Base-by-base conservation (phyloP, 208 protist species). In the Acanthamoeba lugdunensis region DNA sequence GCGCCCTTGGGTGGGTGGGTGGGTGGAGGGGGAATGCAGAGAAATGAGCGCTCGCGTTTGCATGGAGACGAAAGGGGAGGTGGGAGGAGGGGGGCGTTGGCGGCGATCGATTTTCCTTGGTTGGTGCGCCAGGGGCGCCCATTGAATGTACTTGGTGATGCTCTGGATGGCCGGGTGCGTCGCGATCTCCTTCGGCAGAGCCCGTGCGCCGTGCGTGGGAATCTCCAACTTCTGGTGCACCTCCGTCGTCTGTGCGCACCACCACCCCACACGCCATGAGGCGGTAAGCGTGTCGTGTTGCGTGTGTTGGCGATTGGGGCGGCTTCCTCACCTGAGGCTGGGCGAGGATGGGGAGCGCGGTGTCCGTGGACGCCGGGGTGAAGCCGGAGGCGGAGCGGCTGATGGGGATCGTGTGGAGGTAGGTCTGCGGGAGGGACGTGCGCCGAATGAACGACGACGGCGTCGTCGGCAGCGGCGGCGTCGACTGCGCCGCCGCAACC, bases 331-430 rank as follows among this genome's bases (percentile, higher is more conserved):
- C 28, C 7, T 71, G 73, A n/a, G 33, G 79, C 25, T 52, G 79
- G 33, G 30, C 4, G 79, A n/a, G 5, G 25, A 30, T 25, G 33
- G 52, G 79, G 50, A 87, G 16, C 0, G 79, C 48, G 48, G n/a
- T 23, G 25, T 33, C 79, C 16, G n/a, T 87, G 23, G 33, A 41
- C 13, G 41, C 21, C 11, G 30, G 37, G 7, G 33, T 50, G 33
- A 33, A 81, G 71, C 25, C 37, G 18, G 71, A 18, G 79, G 50
- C 8, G 79, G 79, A 37, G 52, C 79, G 79, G 79, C 30, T 41
- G 79, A 87, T 87, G 79, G 79, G 79, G 21, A 87, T 87, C 13
- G 79, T 87, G 50, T 87, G 79, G 4, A 87, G 79, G n/a, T 87
- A 87, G 79, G 79, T 87, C 79, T 87, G 79, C 41, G 79, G 79